phyloP scores from a whole-genome alignment of 257 asterid species.

The Solanum neorickii region DNA sequence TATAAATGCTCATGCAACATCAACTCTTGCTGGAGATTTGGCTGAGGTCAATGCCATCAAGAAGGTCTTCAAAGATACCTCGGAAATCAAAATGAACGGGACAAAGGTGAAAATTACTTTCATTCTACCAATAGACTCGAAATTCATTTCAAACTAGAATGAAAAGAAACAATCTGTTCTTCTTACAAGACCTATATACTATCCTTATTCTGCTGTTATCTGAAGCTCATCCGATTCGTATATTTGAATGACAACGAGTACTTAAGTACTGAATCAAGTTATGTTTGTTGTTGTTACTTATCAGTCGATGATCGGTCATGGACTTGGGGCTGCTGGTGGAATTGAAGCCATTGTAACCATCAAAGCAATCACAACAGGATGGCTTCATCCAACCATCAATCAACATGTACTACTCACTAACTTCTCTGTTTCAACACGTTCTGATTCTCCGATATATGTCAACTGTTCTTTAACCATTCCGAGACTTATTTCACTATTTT shows the following conservation, averaged over 20 bases:
- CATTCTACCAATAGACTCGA: background rate
- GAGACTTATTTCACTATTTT: background rate
- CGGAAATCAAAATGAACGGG: conserved; percentile 61
- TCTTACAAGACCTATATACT: background rate
- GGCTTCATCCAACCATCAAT: conserved; percentile 89
- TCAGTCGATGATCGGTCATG: conserved; percentile 92
- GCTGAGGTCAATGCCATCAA: conserved; percentile 69
- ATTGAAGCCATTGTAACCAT: conserved; percentile 85
- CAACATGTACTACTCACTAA: conserved; percentile 37
- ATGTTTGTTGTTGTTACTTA: background rate
- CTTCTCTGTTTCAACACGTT: background rate
- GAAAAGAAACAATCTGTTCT: background rate
- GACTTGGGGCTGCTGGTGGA: conserved; percentile 92
- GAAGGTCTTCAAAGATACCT: conserved; percentile 53
- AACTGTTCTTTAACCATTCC: background rate
- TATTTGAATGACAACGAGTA: background rate
- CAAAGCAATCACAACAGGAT: conserved; percentile 79
- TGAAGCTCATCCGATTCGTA: background rate
- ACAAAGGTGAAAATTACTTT: conserved; percentile 31
- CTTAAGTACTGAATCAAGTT: background rate
- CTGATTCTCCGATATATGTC: background rate
- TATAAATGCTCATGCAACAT: conserved; percentile 72
- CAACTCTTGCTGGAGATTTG: conserved; percentile 70
- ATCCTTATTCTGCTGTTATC: background rate
- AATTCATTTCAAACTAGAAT: background rate